phyloP scores from a whole-genome alignment of 192 early-diverging fungal genomes.

The Jimgerdemannia lactiflua region DNA sequence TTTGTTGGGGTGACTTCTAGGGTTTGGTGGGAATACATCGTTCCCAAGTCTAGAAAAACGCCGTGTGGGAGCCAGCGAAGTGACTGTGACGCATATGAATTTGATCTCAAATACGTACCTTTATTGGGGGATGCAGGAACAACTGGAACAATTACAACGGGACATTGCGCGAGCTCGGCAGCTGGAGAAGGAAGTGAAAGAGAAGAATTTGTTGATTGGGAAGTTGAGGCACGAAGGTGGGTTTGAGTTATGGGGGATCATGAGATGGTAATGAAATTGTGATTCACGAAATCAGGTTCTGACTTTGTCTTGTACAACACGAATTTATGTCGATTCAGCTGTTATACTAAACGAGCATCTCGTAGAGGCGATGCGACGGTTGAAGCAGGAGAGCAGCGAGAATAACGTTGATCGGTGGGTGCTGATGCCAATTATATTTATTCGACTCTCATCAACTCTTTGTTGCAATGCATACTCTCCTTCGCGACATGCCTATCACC shows the following conservation, averaged over 20 bases:
- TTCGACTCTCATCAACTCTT: not conserved
- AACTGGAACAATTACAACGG: constrained; percentile 50
- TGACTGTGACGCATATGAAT: too few species aligned
- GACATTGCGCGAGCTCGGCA: constrained; percentile 48
- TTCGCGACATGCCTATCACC: constrained; percentile 1
- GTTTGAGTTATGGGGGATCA: not conserved
- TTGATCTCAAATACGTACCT: constrained; percentile 6
- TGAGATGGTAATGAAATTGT: not conserved
- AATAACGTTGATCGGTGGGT: constrained; percentile 51
- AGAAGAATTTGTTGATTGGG: constrained; percentile 71
- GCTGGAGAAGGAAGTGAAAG: constrained; percentile 62
- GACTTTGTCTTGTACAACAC: not conserved
- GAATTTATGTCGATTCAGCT: constrained; percentile 36
- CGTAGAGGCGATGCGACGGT: constrained; percentile 85
- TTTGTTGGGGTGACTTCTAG: too few species aligned
- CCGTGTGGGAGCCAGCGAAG: not conserved
- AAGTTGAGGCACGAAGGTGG: constrained; percentile 74
- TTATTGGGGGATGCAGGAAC: constrained; percentile 41
- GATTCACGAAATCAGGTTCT: not conserved
- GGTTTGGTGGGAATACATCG: too few species aligned
- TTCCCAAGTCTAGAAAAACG: not conserved
- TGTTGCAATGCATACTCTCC: not conserved
- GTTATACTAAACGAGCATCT: constrained; percentile 88
- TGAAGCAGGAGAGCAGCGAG: constrained; percentile 76
- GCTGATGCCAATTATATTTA: not conserved